Percentiles rank a stretch among this genome's conserved stretches.
phyloP scores from a whole-genome alignment of 306 rosid species.

The Cyclanthera cordifolia region DNA sequence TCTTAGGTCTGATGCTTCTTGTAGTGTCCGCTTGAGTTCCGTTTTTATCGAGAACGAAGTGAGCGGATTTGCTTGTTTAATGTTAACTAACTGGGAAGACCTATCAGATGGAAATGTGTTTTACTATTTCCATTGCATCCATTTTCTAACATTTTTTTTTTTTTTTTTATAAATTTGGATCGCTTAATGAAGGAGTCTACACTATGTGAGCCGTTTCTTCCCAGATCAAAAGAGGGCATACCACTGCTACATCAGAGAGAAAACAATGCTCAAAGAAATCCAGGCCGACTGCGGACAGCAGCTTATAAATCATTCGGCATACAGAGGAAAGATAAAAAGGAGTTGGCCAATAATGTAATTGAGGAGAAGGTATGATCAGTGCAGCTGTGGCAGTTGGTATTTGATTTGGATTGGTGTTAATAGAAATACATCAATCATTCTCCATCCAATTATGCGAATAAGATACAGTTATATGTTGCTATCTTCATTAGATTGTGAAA shows the following conservation, averaged over 20 bases:
- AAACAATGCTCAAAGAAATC: constrained; percentile 21
- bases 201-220: constrained; percentile 22
- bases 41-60: not conserved
- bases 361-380: constrained; percentile 51
- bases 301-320: constrained; percentile 46
- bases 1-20: not conserved
- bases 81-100: not conserved
- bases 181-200: constrained; percentile 27
- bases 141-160: not conserved
- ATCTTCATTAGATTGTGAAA: not conserved
- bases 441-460: not conserved
- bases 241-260: constrained; percentile 12
- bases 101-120: not conserved
- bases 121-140: not conserved
- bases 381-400: not conserved
- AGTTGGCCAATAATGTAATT: constrained; percentile 33
- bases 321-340: constrained; percentile 49
- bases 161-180: not conserved
- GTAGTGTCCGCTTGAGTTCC: not conserved
- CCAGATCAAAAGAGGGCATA: constrained; percentile 32
- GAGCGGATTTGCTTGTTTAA: not conserved
- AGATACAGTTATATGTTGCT: not conserved
- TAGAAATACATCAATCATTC: not conserved
- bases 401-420: not conserved
- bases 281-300: constrained; percentile 24